Evolutionary conservation across 257 asterid species (phyloP).

Genomic region (Anisodus tanguticus): DNA sequence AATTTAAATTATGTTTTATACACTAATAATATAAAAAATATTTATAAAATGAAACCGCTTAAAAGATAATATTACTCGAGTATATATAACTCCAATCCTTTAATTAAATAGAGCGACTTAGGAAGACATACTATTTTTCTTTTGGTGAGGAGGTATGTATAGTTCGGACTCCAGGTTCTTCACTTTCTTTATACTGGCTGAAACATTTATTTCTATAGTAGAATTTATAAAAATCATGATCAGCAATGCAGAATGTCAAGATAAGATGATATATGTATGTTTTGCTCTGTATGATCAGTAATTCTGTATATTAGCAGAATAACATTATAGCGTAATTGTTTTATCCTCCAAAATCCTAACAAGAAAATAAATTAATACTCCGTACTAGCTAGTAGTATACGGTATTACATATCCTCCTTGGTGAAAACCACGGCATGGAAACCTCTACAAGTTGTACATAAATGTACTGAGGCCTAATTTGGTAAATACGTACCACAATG

Average conservation of each 20-base stretch:
- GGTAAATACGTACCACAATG: background rate
- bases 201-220: too few species aligned
- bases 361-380: background rate
- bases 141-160: too few species aligned
- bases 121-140: too few species aligned
- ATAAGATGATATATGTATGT: background rate
- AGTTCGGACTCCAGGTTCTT: too few species aligned
- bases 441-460: background rate
- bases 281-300: too few species aligned
- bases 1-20: too few species aligned
- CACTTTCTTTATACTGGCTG: too few species aligned
- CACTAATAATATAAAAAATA: too few species aligned
- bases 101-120: too few species aligned
- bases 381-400: background rate
- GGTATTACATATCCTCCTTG: background rate
- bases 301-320: background rate
- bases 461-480: background rate
- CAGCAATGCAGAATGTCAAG: background rate
- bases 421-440: background rate
- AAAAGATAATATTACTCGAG: too few species aligned
- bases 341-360: background rate
- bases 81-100: too few species aligned
- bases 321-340: background rate
- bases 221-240: background rate
- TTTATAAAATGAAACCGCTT: too few species aligned